These are phyloP conservation scores for Aureobasidium pullulans DNA, from an alignment of 2,329 filamentous ascomycete species.

Conservation along the genomic window DNA sequence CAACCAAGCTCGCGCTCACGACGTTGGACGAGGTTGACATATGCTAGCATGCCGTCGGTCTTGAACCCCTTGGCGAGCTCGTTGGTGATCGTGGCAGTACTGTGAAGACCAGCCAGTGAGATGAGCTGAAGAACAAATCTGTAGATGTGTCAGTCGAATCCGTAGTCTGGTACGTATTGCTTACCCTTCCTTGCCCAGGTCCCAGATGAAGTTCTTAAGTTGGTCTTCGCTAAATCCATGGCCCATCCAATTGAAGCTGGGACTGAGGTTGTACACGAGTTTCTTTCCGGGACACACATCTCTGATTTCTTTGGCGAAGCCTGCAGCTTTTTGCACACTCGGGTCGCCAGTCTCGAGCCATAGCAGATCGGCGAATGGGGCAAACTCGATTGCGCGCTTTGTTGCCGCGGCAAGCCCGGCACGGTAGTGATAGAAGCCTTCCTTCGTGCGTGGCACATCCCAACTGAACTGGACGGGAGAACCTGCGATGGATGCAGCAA, in stretches of 20 bases:
- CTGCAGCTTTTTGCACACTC: conserved; percentile 65
- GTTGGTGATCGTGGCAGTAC: conserved; percentile 55
- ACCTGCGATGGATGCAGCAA: conserved; percentile 62
- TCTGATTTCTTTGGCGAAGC: conserved; percentile 71
- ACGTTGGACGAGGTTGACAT: conserved; percentile 87
- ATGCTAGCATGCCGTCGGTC: conserved; percentile 89
- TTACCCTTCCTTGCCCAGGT: conserved; percentile 80
- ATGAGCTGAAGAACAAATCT: conserved; percentile 48
- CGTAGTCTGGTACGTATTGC: conserved; percentile 26
- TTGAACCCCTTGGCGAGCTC: conserved; percentile 80
- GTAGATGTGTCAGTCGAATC: not conserved
- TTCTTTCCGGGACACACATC: conserved; percentile 67
- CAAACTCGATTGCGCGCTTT: conserved; percentile 87
- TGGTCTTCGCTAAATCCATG: conserved; percentile 82
- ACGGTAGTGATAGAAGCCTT: conserved; percentile 88
- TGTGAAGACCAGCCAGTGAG: conserved; percentile 57
- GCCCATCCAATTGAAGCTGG: conserved; percentile 97
- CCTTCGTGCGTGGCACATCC: conserved; percentile 85
- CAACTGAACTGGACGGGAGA: conserved; percentile 74
- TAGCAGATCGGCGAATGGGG: conserved; percentile 84
- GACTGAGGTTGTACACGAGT: conserved; percentile 91
- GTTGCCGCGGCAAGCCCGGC: conserved; percentile 80
- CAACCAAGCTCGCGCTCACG: conserved; percentile 85
- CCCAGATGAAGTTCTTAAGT: conserved; percentile 91
- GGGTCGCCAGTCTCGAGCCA: conserved; percentile 97